Base-by-base conservation (phyloP, 306 rosid species). In the Quercus parvula region DNA sequence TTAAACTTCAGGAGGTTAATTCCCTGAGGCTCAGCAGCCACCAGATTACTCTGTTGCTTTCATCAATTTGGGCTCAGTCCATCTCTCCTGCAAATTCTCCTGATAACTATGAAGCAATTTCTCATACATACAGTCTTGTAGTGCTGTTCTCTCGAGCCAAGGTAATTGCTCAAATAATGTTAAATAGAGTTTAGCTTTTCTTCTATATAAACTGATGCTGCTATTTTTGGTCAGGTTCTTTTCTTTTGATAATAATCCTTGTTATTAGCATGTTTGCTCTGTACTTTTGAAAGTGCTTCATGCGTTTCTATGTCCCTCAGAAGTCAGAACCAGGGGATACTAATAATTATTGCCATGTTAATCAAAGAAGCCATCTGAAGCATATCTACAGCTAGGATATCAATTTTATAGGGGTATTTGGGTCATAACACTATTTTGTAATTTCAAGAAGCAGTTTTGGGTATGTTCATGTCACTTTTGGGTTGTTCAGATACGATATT, bases 51-150 rank as follows among this genome's bases (percentile, higher is more conserved):
- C 90, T 83, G 76, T 75, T 96, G 85, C 86, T 93, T 63, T 93
- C 94, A 54, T 93, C 99, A 81, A 90, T 93, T 87, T 93, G 90
- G 91, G 90, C 82, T 55, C 98, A 93, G 75, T 88, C 96, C 81
- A 54, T 83, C 55, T 91, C 93, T 78, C 90, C 98, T 61, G 86
- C 79, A 75, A 96, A 96, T 85, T 72, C 84, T 84, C 98, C 99
- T 44, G 92, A 78, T 83, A 93, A 90, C 81, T 96, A 93, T 84
- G 99, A 91, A 96, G 99, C 92, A 82, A 90, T 96, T 70, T 86
- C 99, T 76, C 89, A 87, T 79, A 89, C 98, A 14, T 90, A 91
- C 85, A 84, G 93, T 86, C 88, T 96, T 78, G 85, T 91, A 76
- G 75, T 90, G 85, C 86, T 93, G 84, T 89, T 90, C 86, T 93